These are phyloP conservation scores for Coniochaeta sp. DNA, from an alignment of 2,329 filamentous ascomycete species.

Conservation along the genomic window DNA sequence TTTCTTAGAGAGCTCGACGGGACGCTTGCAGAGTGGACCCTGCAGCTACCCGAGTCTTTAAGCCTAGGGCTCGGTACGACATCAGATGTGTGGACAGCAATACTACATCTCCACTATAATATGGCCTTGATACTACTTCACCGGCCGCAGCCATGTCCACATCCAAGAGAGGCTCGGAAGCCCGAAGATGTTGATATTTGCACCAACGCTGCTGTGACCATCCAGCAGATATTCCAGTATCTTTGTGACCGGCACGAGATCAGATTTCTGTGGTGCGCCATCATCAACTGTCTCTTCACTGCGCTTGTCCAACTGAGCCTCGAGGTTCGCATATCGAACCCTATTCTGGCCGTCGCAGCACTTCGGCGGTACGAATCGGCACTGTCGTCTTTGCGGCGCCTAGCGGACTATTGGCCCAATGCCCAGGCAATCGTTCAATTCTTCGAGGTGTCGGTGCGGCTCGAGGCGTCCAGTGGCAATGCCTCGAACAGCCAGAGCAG, in stretches of 20 bases:
- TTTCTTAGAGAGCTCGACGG: constrained; percentile 7
- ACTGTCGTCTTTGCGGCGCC: constrained; percentile 9
- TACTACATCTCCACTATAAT: constrained; percentile 11
- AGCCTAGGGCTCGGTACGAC: constrained; percentile 2
- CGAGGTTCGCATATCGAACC: constrained; percentile 12
- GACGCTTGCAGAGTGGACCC: constrained; percentile 10
- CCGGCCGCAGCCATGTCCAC: too few species aligned
- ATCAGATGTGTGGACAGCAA: constrained; percentile 4
- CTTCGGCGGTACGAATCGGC: constrained; percentile 13
- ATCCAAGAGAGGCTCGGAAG: too few species aligned
- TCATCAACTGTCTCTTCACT: constrained; percentile 11
- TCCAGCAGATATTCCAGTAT: constrained; percentile 8
- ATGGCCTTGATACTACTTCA: constrained; percentile 8
- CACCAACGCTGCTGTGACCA: constrained; percentile 6
- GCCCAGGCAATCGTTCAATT: constrained; percentile 12
- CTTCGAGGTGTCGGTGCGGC: constrained; percentile 12
- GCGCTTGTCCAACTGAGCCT: constrained; percentile 15
- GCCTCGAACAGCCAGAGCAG: too few species aligned
- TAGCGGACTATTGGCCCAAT: constrained; percentile 14
- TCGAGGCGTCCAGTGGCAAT: not conserved
- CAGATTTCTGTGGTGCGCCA: constrained; percentile 7
- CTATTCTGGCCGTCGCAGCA: constrained; percentile 13
- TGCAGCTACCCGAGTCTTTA: constrained; percentile 4
- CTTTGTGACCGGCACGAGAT: constrained; percentile 6
- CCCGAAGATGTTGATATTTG: constrained; percentile 10